These are phyloP conservation scores for Yarrowia divulgata DNA, from an alignment of 805 yeast species.

Conservation along the genomic window DNA sequence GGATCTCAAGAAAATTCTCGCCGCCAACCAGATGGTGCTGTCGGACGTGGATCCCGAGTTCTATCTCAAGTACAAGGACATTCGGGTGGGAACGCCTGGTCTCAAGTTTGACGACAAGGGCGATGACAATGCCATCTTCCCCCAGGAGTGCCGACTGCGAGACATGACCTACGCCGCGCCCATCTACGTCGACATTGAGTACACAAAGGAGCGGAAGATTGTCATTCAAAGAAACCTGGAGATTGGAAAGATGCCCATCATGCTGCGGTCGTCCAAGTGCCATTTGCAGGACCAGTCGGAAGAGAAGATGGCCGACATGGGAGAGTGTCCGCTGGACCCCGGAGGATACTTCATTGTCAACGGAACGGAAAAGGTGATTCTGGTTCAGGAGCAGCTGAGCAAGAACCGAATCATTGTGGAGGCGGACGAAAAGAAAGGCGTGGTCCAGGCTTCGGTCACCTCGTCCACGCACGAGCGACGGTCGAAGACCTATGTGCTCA, in stretches of 20 bases:
- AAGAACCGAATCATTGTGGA: constrained; percentile 98
- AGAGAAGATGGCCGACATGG: constrained; percentile 80
- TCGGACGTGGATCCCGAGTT: constrained; percentile 98
- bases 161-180: constrained; percentile 96
- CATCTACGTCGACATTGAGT: constrained; percentile 94
- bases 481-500: constrained; percentile 93
- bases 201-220: constrained; percentile 92
- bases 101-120: constrained; percentile 44
- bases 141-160: constrained; percentile 94
- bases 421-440: constrained; percentile 91
- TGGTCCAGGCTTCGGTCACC: constrained; percentile 97
- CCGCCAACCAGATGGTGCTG: constrained; percentile 86
- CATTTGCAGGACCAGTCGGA: constrained; percentile 80
- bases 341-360: constrained; percentile 98
- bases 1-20: constrained; percentile 89
- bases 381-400: constrained; percentile 95
- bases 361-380: constrained; percentile 96
- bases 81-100: constrained; percentile 75
- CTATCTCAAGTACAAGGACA: constrained; percentile 89
- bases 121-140: constrained; percentile 55
- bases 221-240: constrained; percentile 89
- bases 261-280: constrained; percentile 94
- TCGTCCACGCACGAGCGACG: constrained; percentile 98
- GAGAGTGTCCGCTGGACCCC: constrained; percentile 97
- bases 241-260: constrained; percentile 98